Conservation (phyloP, 345 rosid species). For the Rhodomyrtus tomentosa region DNA sequence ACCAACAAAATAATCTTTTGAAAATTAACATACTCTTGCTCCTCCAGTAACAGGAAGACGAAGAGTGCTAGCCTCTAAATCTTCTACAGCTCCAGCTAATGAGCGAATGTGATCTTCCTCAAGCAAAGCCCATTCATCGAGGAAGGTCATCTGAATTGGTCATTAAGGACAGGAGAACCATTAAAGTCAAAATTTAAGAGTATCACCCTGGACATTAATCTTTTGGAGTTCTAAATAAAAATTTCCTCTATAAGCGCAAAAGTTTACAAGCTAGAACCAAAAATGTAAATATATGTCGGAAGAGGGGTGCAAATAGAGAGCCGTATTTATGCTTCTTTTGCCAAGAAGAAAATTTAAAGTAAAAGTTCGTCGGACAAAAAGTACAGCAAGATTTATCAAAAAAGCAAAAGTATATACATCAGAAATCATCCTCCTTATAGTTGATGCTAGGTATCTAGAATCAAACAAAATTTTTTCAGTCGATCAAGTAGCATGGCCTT, state of each 20-base stretch:
- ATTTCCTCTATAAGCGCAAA: not conserved
- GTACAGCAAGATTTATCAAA: not conserved
- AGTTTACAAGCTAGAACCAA: not conserved
- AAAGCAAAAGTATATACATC: not conserved
- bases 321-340: not conserved
- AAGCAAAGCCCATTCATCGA: slow-evolving; percentile 77
- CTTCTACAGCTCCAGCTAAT: slow-evolving; percentile 71
- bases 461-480: not conserved
- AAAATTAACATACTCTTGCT: slow-evolving; percentile 48
- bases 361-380: not conserved
- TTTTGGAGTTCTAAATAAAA: not conserved
- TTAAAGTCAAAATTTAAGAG: not conserved
- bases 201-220: not conserved
- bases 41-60: slow-evolving; percentile 88
- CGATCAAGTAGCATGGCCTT: not conserved
- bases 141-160: slow-evolving; percentile 53
- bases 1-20: not conserved
- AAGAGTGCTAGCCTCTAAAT: slow-evolving; percentile 84
- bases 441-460: not conserved
- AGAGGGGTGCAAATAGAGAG: not conserved
- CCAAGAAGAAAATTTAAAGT: not conserved
- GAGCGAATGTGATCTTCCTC: slow-evolving; percentile 72
- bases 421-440: not conserved
- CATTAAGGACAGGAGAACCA: not conserved
- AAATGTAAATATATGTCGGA: not conserved